phyloP scores from a whole-genome alignment of 768 basidiomycete genomes.

The Leccinum uliginosum region DNA sequence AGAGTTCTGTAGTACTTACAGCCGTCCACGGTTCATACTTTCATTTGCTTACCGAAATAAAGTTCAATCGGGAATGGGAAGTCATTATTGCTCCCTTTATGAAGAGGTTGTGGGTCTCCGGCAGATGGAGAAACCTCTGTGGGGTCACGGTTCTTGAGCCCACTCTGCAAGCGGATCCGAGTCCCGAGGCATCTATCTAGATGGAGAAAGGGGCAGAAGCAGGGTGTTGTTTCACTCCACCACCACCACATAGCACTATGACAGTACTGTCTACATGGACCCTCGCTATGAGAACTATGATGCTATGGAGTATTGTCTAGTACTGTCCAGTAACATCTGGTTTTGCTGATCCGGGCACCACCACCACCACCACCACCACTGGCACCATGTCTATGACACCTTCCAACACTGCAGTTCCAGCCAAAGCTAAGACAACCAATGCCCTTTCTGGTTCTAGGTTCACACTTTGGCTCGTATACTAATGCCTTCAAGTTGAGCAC shows the following conservation, averaged over 20 bases:
- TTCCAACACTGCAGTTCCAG: constrained; percentile 5
- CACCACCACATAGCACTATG: no score
- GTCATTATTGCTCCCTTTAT: constrained; percentile 25
- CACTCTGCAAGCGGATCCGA: neutral
- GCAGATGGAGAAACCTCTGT: constrained; percentile 7
- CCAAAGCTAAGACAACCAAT: constrained; percentile 11
- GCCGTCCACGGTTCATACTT: neutral
- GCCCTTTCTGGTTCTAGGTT: constrained; percentile 35
- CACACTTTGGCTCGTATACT: constrained; percentile 32
- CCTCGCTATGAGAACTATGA: no score
- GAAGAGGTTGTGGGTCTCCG: constrained; percentile 15
- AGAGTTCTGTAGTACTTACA: no score
- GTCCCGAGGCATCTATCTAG: neutral
- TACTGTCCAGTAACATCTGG: no score
- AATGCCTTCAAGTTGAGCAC: constrained; percentile 19
- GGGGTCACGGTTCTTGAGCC: constrained; percentile 9
- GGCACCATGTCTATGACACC: constrained; percentile 14
- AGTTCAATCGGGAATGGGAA: constrained; percentile 28
- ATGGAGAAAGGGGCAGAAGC: constrained; percentile 4
- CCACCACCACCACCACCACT: constrained; percentile 5
- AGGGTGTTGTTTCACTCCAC: constrained; percentile 7
- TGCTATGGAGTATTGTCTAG: no score
- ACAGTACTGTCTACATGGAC: no score
- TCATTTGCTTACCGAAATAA: constrained; percentile 21
- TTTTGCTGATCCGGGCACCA: no score